Evolutionary conservation across 371 early-diverging fungal genomes (phyloP).

Genomic region (Dipsacomyces acuminosporus): DNA sequence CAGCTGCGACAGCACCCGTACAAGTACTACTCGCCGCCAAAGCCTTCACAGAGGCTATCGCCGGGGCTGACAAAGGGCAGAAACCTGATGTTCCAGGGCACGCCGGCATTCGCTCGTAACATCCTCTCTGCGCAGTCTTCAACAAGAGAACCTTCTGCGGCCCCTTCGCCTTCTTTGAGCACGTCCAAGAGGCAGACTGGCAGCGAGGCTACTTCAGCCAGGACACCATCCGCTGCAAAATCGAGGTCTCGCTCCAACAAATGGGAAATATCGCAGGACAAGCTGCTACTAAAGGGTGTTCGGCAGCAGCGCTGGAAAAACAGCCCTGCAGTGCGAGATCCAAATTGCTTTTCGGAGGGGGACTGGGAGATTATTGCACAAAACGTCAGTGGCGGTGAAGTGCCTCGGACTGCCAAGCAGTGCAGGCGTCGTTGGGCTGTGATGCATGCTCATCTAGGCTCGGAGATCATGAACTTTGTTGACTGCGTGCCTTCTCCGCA

Average conservation of each 20-base stretch:
- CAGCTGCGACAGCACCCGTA: slow-evolving; percentile 40
- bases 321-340: slow-evolving; percentile 22
- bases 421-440: slow-evolving; percentile 46
- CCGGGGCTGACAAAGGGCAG: slow-evolving; percentile 13
- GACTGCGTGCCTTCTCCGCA: slow-evolving; percentile 37
- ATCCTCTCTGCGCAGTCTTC: too few relatives aligned
- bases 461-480: slow-evolving; percentile 42
- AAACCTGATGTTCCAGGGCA: slow-evolving; percentile 11
- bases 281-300: slow-evolving; percentile 31
- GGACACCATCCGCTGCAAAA: too few relatives aligned
- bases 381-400: slow-evolving; percentile 13
- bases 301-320: slow-evolving; percentile 28
- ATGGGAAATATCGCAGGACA: slow-evolving; percentile 43
- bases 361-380: slow-evolving; percentile 39
- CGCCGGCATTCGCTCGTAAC: too few relatives aligned
- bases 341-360: slow-evolving; percentile 10
- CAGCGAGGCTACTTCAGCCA: too few relatives aligned
- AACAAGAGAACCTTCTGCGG: too few relatives aligned
- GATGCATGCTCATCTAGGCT: slow-evolving; percentile 34
- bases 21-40: slow-evolving; percentile 44
- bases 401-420: slow-evolving; percentile 25
- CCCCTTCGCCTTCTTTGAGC: too few relatives aligned
- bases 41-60: slow-evolving; percentile 11
- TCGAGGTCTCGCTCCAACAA: slow-evolving; percentile 1
- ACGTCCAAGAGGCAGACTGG: background rate